Conservation (phyloP, 495 filamentous ascomycete genomes). For the Hyaloscypha finlandica region DNA sequence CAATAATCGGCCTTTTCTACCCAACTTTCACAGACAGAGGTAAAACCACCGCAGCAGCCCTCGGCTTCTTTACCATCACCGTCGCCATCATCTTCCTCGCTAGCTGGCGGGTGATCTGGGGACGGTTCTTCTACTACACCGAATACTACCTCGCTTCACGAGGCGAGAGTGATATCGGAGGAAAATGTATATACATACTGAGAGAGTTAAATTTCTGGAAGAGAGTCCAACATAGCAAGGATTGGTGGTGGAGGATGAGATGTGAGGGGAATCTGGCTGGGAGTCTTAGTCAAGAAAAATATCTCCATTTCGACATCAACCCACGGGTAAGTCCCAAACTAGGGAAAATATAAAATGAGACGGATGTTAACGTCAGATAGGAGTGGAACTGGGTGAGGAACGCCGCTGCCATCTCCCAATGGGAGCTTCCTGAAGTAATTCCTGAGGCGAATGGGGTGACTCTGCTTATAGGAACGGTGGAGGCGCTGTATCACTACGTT, state of each 20-base stretch:
- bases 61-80: neutral
- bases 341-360: no score
- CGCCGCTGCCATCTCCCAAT: no score
- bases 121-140: constrained; percentile 4
- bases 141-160: neutral
- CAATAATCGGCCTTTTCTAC: neutral
- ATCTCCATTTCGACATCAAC: no score
- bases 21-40: neutral
- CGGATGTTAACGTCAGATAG: no score
- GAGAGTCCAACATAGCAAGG: neutral
- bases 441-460: no score
- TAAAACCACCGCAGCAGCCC: neutral
- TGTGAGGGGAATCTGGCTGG: neutral
- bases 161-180: neutral
- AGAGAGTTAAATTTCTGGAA: constrained; percentile 1
- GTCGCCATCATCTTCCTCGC: neutral
- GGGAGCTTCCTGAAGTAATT: no score
- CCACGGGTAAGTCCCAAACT: no score
- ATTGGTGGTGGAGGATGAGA: constrained; percentile 8
- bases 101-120: neutral
- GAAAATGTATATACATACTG: neutral
- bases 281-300: no score
- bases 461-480: no score
- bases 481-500: no score
- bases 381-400: no score